phyloP scores from a whole-genome alignment of 441 rosid genomes.

The Rhodomyrtus psidioides region DNA sequence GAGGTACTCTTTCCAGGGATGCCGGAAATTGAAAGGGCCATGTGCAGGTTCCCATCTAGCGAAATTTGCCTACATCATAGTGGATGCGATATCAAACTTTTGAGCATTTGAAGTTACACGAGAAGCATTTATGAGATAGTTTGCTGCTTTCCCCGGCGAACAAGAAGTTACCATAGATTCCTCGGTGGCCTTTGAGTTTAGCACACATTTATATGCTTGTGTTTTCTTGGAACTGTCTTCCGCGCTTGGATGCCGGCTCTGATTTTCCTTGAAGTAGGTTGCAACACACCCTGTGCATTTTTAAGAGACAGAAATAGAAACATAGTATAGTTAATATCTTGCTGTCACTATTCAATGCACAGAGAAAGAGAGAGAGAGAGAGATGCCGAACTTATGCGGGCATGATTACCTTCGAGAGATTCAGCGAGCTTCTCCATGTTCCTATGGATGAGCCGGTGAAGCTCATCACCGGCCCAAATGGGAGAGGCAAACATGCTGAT shows the following conservation, averaged over 20 bases:
- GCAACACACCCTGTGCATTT: constrained; percentile 27
- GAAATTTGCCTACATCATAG: constrained; percentile 31
- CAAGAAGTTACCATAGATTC: constrained; percentile 43
- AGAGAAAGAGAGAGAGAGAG: neutral
- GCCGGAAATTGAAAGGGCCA: constrained; percentile 44
- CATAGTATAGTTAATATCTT: neutral
- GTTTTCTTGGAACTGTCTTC: constrained; percentile 21
- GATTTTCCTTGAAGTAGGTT: constrained; percentile 30
- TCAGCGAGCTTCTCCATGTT: constrained; percentile 43
- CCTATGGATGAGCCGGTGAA: constrained; percentile 34
- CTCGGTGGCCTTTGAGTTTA: constrained; percentile 54
- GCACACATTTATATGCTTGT: constrained; percentile 41
- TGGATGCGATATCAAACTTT: neutral
- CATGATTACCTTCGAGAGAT: constrained; percentile 40
- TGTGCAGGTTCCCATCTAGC: constrained; percentile 72
- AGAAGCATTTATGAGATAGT: neutral
- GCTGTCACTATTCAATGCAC: neutral
- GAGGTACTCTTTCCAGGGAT: constrained; percentile 66
- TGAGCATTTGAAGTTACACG: neutral
- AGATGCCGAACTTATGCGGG: neutral
- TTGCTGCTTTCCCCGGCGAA: neutral
- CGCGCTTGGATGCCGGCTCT: constrained; percentile 1
- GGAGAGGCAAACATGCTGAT: constrained; percentile 43
- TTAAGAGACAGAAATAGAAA: neutral
- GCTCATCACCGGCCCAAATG: constrained; percentile 61